These are phyloP conservation scores for Aureobasidium zeae DNA, from an alignment of 2,329 filamentous ascomycete species.

Conservation along the genomic window DNA sequence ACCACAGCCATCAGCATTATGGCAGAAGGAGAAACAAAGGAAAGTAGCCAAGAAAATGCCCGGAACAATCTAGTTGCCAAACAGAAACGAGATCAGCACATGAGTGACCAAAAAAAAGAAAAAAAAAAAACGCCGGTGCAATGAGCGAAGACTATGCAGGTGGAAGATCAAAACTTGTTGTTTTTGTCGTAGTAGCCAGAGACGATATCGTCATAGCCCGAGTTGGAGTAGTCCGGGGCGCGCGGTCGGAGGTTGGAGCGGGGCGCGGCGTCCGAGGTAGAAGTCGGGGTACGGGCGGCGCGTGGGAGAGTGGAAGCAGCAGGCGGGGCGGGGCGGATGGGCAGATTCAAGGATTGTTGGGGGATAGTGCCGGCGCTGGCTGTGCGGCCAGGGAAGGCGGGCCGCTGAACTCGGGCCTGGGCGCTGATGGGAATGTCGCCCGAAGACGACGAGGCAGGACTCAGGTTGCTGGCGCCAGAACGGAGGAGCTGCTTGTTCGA, in stretches of 20 bases:
- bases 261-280: slow-evolving; percentile 2
- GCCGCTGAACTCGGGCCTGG: slow-evolving; percentile 26
- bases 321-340: slow-evolving; percentile 36
- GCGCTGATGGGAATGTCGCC: slow-evolving; percentile 26
- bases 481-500: slow-evolving; percentile 68
- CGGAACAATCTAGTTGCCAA: too few species aligned
- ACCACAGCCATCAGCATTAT: too few species aligned
- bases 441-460: slow-evolving; percentile 10
- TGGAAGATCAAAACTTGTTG: slow-evolving; percentile 7
- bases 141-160: not conserved
- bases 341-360: slow-evolving; percentile 33
- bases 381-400: slow-evolving; percentile 35
- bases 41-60: not conserved
- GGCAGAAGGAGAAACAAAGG: too few species aligned
- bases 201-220: slow-evolving; percentile 5
- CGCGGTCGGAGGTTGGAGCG: not conserved
- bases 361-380: slow-evolving; percentile 31
- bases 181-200: slow-evolving; percentile 11
- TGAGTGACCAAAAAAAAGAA: too few species aligned
- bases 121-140: slow-evolving; percentile 1
- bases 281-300: not conserved
- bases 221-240: slow-evolving; percentile 3
- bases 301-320: not conserved
- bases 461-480: slow-evolving; percentile 4
- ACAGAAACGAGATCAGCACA: too few species aligned